phyloP scores from a whole-genome alignment of 495 filamentous ascomycete species.

The Xylaria curta region DNA sequence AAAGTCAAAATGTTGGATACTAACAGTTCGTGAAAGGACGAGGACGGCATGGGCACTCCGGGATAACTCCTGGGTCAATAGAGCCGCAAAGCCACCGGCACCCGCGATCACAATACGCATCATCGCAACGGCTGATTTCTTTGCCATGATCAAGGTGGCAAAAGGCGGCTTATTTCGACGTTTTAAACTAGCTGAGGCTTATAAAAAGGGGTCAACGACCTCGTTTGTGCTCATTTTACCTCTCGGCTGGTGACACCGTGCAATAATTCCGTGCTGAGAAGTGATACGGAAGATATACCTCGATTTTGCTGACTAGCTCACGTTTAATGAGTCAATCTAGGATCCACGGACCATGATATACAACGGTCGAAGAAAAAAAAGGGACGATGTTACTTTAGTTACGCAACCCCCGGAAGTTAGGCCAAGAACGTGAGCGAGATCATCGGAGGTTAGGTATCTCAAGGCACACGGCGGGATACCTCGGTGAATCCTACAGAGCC shows the following conservation, averaged over 20 bases:
- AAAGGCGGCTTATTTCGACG: conserved; percentile 6
- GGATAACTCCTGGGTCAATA: conserved; percentile 65
- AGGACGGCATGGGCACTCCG: conserved; percentile 68
- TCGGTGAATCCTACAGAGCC: conserved; percentile 29
- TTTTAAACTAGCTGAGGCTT: neutral
- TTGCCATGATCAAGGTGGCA: conserved; percentile 44
- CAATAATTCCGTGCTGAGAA: conserved; percentile 35
- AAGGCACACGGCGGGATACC: conserved; percentile 38
- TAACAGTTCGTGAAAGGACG: conserved; percentile 69
- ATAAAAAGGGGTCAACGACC: conserved; percentile 8
- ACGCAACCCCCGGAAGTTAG: conserved; percentile 33
- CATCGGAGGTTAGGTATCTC: conserved; percentile 28
- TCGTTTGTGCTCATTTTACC: conserved; percentile 7
- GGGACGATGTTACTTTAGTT: conserved; percentile 36
- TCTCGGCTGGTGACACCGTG: conserved; percentile 13
- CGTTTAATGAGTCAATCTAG: conserved; percentile 39
- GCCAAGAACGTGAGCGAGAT: conserved; percentile 31
- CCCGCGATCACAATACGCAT: conserved; percentile 80
- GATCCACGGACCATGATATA: conserved; percentile 33
- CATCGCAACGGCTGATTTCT: conserved; percentile 47
- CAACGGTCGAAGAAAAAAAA: conserved; percentile 24
- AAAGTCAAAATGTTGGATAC: conserved; percentile 24
- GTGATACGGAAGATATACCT: conserved; percentile 32
- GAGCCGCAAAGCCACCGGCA: conserved; percentile 69
- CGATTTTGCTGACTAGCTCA: conserved; percentile 32